Evolutionary conservation across 2,329 filamentous ascomycete species (phyloP).

Genomic region (Blumeria hordei): DNA sequence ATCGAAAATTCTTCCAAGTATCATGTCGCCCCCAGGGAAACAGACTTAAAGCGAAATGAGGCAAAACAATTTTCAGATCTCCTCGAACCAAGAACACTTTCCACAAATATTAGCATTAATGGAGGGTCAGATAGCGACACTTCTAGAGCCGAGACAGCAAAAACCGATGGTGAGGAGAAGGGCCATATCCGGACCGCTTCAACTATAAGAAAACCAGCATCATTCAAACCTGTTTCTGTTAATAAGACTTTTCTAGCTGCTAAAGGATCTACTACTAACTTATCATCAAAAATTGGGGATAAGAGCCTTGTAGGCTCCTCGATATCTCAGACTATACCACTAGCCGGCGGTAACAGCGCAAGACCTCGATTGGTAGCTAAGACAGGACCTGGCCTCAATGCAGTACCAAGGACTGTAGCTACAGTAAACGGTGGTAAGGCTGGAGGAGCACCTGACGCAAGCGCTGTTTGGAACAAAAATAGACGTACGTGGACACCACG

Average conservation of each 20-base stretch:
- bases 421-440: conserved; percentile 30
- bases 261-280: conserved; percentile 27
- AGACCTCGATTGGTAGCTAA: conserved; percentile 57
- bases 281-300: conserved; percentile 25
- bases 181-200: conserved; percentile 33
- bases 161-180: conserved; percentile 30
- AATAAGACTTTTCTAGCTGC: conserved; percentile 65
- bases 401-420: conserved; percentile 20
- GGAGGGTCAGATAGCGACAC: conserved; percentile 58
- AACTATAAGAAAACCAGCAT: conserved; percentile 46
- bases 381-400: conserved; percentile 34
- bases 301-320: conserved; percentile 23
- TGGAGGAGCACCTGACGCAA: conserved; percentile 40
- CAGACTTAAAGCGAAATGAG: conserved; percentile 27
- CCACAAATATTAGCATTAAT: conserved; percentile 43
- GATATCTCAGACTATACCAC: conserved; percentile 21
- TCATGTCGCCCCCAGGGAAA: conserved; percentile 19
- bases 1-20: conserved; percentile 23
- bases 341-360: conserved; percentile 23
- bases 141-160: conserved; percentile 29
- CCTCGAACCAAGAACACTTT: conserved; percentile 34
- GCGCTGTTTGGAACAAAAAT: conserved; percentile 74
- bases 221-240: conserved; percentile 68
- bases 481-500: conserved; percentile 31
- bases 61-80: conserved; percentile 28